Base-by-base conservation (phyloP, 1,139 yeast genomes). In the Meyerozyma elateridarum region DNA sequence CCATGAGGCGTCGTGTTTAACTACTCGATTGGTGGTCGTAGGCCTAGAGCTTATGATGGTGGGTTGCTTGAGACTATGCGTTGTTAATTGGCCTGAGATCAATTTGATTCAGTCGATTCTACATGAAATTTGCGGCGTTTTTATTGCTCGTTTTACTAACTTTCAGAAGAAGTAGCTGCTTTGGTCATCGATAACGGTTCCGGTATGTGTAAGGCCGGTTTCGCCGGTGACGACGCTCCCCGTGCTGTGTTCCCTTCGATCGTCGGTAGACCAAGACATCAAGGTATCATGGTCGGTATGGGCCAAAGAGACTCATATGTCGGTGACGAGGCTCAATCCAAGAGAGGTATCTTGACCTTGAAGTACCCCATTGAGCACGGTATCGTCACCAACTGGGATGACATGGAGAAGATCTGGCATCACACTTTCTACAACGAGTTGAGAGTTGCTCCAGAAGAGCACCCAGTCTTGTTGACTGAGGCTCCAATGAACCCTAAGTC, bases 151-250 rank as follows among this genome's bases (percentile, higher is more conserved):
- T 13, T 15, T 13, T 51, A 52, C 57, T 51, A 51, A 51, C 55
- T 12, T 38, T 22, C 13, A 68, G 74, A 68, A 66, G 73, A 67
- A 66, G 73, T 68, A 52, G 72, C 73, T 56, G 73, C 73, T 53
- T 83, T 84, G 73, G 98, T 91, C 76, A 91, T 91, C 73, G 98
- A 91, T 70, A 91, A 91, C 75, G 98, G 98, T 77, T 91, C 98
- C 64, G 98, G 98, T 81, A 91, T 91, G 97, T 91, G 97, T 82
- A 91, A 91, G 70, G 97, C 97, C 93, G 98, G 98, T 75, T 91
- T 89, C 69, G 98, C 98, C 79, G 98, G 98, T 76, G 98, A 91
- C 65, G 98, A 91, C 74, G 97, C 98, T 49, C 98, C 98, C 65
- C 85, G 96, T 73, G 98, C 98, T 58, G 98, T 91, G 56, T 91